Evolutionary conservation across 2,329 filamentous ascomycete genomes (phyloP), one percentile per base, ranked within the genome.

Genomic region (Colletotrichum trifolii): DNA sequence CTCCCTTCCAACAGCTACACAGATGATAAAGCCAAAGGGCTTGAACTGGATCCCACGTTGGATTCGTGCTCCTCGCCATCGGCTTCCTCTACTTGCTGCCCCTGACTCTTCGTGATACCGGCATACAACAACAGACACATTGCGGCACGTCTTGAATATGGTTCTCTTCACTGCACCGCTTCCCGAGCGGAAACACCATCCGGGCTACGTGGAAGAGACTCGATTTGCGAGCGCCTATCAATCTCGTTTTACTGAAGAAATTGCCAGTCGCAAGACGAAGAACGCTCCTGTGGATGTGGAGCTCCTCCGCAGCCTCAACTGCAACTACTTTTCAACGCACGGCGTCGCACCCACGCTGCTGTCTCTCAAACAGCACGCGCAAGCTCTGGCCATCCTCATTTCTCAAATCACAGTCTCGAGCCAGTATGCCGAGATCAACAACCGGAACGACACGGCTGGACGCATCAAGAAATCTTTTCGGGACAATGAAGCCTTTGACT

Each of bases 281-380:
- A 36, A 73, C 7, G 70, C 60, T 5, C 38, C 59, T 1, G 38
- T 63, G 0, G 73, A 74, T 7, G 42, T 75, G 0, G 33, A 66
- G 7, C 68, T 75, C 10, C 70, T 78, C 15, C 53, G 68, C 35
- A 80, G 87, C 67, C 76, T 87, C 67, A 88, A 86, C 74, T 89
- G 87, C 74, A 78, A 79, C 62, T 88, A 87, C 69, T 76, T 89
- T 43, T 88, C 86, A 2, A 86, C 83, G 2, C 74, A 76, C 11
- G 83, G 81, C 5, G 72, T 76, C 6, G 75, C 85, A 4, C 85
- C 86, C 2, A 88, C 85, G 0, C 76, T 89, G n/a, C 75, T 84
- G 1, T 78, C 84, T 1, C 78, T 89, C 40, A 89, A 89, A 73
- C 82, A 86, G 70, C 87, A 89, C 67, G 84, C 85, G 0, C 87